Percentiles rank a stretch among this genome's conserved stretches.
Evolutionary conservation across 2,329 filamentous ascomycete species (phyloP).

Genomic region (Paraphoma chrysanthemicola): DNA sequence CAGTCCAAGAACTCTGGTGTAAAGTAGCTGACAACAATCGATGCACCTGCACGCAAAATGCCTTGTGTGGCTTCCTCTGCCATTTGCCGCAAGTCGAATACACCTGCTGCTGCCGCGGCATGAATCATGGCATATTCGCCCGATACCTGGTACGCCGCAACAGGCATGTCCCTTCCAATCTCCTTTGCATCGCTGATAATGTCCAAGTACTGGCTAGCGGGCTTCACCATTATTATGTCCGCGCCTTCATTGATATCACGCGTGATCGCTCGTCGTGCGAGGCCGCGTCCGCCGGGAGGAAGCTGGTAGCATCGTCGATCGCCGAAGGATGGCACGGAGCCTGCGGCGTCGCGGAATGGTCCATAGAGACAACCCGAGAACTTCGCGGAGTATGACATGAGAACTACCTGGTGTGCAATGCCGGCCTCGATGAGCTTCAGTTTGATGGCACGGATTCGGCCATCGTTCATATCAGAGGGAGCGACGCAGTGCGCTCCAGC

Average conservation of each 20-base stretch:
- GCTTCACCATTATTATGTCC: constrained; percentile 99
- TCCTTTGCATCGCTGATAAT: constrained; percentile 98
- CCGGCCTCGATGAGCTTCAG: constrained; percentile 95
- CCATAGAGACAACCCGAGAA: constrained; percentile 97
- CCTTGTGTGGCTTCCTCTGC: constrained; percentile 94
- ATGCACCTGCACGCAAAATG: constrained; percentile 90
- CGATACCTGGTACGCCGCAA: constrained; percentile 96
- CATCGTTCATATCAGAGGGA: constrained; percentile 98
- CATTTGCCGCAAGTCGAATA: constrained; percentile 94
- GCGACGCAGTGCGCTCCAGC: constrained; percentile 97
- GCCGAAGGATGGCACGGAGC: constrained; percentile 88
- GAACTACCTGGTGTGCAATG: constrained; percentile 85
- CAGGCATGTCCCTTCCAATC: constrained; percentile 85
- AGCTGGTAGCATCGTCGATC: constrained; percentile 97
- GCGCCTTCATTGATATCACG: constrained; percentile 93
- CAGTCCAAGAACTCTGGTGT: constrained; percentile 78
- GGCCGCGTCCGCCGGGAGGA: constrained; percentile 86
- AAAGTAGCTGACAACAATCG: constrained; percentile 93
- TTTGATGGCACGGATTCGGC: constrained; percentile 96
- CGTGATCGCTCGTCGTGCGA: constrained; percentile 87
- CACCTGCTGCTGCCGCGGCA: constrained; percentile 91
- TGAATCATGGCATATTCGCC: constrained; percentile 99
- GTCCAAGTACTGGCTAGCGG: constrained; percentile 92
- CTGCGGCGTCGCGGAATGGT: constrained; percentile 95
- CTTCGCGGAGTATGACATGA: constrained; percentile 99